These are phyloP conservation scores for Suillus subalutaceus DNA, from an alignment of 768 basidiomycete genomes.

Conservation along the genomic window DNA sequence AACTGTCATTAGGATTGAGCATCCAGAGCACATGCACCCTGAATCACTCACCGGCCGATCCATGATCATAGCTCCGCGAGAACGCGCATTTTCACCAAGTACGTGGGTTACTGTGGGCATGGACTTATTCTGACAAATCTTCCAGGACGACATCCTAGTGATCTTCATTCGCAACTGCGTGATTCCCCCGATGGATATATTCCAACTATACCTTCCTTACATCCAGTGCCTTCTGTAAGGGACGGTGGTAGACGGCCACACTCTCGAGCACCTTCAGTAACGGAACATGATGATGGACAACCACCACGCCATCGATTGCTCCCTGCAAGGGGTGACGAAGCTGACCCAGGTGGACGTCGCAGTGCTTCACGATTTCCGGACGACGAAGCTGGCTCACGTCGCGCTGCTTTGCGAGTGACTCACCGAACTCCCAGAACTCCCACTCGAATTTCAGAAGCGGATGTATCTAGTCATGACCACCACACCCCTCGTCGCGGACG, in stretches of 20 bases:
- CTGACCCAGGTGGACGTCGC: neutral
- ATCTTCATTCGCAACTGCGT: slow-evolving; percentile 12
- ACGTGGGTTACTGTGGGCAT: slow-evolving; percentile 6
- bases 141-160: slow-evolving; percentile 16
- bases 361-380: neutral
- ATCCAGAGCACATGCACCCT: slow-evolving; percentile 10
- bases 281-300: no score
- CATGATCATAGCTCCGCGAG: slow-evolving; percentile 8
- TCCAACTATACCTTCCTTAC: slow-evolving; percentile 8
- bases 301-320: no score
- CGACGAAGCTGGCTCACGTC: neutral
- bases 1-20: slow-evolving; percentile 33
- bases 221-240: no score
- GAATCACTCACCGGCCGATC: neutral
- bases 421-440: no score
- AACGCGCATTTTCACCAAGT: slow-evolving; percentile 17
- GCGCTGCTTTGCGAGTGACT: neutral
- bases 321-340: neutral
- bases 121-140: neutral
- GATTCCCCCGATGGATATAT: slow-evolving; percentile 13
- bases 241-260: no score
- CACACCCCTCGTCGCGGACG: no score
- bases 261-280: no score
- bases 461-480: no score
- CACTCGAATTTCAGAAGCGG: no score